phyloP scores from a whole-genome alignment of 805 yeast genomes.

The Candida takata region DNA sequence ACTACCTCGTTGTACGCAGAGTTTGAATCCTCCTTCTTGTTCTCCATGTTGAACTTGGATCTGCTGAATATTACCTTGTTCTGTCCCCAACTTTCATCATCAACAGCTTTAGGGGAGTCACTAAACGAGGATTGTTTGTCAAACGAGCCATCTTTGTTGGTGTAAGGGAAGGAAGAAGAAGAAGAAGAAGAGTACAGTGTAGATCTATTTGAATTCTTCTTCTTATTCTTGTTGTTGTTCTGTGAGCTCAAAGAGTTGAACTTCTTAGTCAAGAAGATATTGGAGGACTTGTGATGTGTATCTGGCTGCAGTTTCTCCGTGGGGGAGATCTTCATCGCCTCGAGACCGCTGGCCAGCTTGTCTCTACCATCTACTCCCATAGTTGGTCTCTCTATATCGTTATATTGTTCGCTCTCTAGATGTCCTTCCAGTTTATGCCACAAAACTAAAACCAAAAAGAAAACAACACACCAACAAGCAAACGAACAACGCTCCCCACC shows the following conservation, averaged over 20 bases:
- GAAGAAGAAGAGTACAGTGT: too few relatives aligned
- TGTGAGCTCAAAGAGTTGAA: slow-evolving; percentile 12
- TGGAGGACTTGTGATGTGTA: slow-evolving; percentile 12
- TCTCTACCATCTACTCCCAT: too few relatives aligned
- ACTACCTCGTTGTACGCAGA: not conserved
- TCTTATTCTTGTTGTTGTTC: slow-evolving; percentile 8
- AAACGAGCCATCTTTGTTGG: slow-evolving; percentile 1
- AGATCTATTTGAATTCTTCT: too few relatives aligned
- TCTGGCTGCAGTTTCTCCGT: slow-evolving; percentile 10
- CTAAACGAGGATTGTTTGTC: slow-evolving; percentile 14
- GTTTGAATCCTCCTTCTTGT: slow-evolving; percentile 1
- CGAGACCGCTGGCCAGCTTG: slow-evolving; percentile 1
- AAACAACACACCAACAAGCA: not conserved
- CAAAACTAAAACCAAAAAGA: not conserved
- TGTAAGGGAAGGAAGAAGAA: too few relatives aligned
- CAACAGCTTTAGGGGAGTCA: slow-evolving; percentile 17
- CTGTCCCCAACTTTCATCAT: slow-evolving; percentile 19
- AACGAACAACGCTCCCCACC: too few relatives aligned
- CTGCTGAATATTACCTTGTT: slow-evolving; percentile 7
- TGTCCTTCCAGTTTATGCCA: too few relatives aligned
- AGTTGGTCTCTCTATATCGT: too few relatives aligned
- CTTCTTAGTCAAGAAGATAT: slow-evolving; percentile 18
- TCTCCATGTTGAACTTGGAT: slow-evolving; percentile 3
- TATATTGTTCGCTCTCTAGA: too few relatives aligned
- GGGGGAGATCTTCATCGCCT: slow-evolving; percentile 11